Conservation (phyloP, 495 filamentous ascomycete genomes). For the Hypoxylon fuscum region DNA sequence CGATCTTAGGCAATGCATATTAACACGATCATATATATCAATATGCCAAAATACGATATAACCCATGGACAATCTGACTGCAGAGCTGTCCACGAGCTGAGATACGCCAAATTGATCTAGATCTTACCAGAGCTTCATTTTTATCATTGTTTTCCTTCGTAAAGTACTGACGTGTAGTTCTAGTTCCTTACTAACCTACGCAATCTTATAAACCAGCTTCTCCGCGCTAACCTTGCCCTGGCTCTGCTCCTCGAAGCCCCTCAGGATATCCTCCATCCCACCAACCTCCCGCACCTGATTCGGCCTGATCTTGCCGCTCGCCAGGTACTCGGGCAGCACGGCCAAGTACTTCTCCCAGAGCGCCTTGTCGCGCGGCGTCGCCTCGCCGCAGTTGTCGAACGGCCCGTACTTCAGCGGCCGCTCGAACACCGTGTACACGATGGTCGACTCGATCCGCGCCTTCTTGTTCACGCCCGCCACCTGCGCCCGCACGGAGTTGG, state of each 20-base stretch:
- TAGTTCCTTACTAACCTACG: too few relatives aligned
- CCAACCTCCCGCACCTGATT: constrained; percentile 37
- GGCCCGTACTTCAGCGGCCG: constrained; percentile 21
- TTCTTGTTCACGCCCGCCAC: constrained; percentile 32
- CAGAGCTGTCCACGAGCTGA: too few relatives aligned
- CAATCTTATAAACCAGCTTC: constrained; percentile 49
- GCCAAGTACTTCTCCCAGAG: constrained; percentile 41
- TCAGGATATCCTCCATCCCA: constrained; percentile 43
- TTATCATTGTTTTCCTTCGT: too few relatives aligned
- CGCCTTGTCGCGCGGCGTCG: constrained; percentile 36
- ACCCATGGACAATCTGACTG: too few relatives aligned
- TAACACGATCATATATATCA: too few relatives aligned
- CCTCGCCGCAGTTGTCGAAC: constrained; percentile 35
- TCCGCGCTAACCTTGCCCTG: constrained; percentile 46
- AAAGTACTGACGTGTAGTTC: too few relatives aligned
- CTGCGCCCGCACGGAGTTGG: constrained; percentile 19
- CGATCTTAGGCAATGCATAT: too few relatives aligned
- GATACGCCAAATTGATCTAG: too few relatives aligned
- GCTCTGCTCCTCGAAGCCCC: constrained; percentile 42
- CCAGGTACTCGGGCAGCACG: constrained; percentile 31
- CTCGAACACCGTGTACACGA: constrained; percentile 40
- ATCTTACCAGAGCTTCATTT: too few relatives aligned
- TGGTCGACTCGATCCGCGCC: constrained; percentile 38
- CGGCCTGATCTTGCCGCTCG: constrained; percentile 36
- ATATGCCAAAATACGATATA: too few relatives aligned